phyloP scores from a whole-genome alignment of 495 filamentous ascomycete genomes.

The Penicillium parvum region DNA sequence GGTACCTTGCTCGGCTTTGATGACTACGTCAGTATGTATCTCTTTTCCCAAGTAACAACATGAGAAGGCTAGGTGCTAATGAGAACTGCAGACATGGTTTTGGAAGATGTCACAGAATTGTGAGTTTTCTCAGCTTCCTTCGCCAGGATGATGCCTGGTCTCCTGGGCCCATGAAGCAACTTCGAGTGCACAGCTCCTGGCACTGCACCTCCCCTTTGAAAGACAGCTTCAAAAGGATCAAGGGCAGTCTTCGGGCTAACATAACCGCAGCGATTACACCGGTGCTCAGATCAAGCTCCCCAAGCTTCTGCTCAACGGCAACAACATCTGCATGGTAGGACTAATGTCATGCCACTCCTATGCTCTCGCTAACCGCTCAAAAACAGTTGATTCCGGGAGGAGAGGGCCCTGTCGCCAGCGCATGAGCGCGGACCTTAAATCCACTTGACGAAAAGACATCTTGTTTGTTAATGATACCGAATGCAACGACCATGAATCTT shows the following conservation, averaged over 20 bases:
- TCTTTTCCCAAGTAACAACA: not conserved
- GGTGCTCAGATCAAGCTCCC: conserved; percentile 80
- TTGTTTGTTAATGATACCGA: conserved; percentile 33
- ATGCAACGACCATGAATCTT: conserved; percentile 25
- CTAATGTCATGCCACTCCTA: not conserved
- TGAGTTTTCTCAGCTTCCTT: conserved; percentile 43
- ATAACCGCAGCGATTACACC: conserved; percentile 71
- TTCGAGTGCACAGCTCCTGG: no score
- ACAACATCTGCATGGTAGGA: conserved; percentile 97
- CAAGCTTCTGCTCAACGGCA: conserved; percentile 95
- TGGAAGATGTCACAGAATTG: conserved; percentile 97
- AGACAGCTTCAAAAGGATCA: no score
- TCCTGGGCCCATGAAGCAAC: no score
- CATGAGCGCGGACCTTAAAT: conserved; percentile 18
- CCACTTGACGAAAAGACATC: conserved; percentile 20
- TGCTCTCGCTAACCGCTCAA: conserved; percentile 4
- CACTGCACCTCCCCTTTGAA: no score
- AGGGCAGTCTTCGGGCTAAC: conserved; percentile 26
- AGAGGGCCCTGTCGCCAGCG: conserved; percentile 59
- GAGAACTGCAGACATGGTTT: conserved; percentile 75
- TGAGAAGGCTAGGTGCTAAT: conserved; percentile 12
- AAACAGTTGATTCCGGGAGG: conserved; percentile 82
- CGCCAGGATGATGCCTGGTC: no score
- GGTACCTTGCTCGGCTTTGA: conserved; percentile 93
- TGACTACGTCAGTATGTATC: conserved; percentile 95